These are phyloP conservation scores for Diplodia corticola DNA, from an alignment of 2,329 filamentous ascomycete species.

Conservation along the genomic window DNA sequence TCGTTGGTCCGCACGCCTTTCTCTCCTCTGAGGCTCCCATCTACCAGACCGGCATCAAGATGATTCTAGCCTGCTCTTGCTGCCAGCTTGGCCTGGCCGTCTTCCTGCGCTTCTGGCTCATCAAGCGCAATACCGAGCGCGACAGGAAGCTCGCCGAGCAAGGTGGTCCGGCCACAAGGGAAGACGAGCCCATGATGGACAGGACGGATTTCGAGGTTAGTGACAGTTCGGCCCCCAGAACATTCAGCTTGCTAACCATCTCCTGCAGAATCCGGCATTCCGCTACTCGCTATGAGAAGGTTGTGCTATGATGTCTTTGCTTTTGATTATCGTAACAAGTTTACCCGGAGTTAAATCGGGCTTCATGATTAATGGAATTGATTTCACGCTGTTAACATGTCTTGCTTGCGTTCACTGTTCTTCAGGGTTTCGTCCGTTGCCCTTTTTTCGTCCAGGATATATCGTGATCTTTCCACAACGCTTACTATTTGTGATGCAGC, in stretches of 20 bases:
- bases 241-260: neutral
- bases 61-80: constrained; percentile 51
- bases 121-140: constrained; percentile 42
- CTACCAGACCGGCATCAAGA: constrained; percentile 55
- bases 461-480: neutral
- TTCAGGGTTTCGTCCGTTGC: neutral
- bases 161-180: neutral
- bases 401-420: neutral
- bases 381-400: neutral
- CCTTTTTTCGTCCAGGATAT: neutral
- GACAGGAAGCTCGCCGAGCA: constrained; percentile 29
- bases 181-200: constrained; percentile 11
- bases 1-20: constrained; percentile 52
- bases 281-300: constrained; percentile 18
- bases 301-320: neutral
- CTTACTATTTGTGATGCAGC: neutral
- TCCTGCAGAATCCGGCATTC: constrained; percentile 13
- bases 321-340: neutral
- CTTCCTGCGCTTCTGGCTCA: constrained; percentile 38
- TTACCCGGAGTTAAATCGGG: neutral
- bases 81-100: constrained; percentile 45
- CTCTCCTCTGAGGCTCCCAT: constrained; percentile 47
- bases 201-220: constrained; percentile 22
- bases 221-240: neutral
- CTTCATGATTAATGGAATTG: neutral